Evolutionary conservation across 2,329 filamentous ascomycete species (phyloP).

Genomic region (Rhexocercosporidium sp.): DNA sequence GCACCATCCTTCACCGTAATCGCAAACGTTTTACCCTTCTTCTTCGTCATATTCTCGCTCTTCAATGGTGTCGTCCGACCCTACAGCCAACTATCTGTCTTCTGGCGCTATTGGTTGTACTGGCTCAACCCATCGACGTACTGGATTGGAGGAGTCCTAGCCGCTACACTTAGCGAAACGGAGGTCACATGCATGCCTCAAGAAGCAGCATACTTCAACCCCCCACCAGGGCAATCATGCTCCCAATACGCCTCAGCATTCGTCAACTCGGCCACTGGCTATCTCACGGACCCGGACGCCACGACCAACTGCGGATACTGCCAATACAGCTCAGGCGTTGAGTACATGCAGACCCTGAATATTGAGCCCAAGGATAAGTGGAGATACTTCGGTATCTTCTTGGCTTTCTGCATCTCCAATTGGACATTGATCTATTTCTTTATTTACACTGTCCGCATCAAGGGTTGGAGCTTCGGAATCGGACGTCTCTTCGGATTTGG

Average conservation of each 20-base stretch:
- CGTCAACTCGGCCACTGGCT: constrained; percentile 57
- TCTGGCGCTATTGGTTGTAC: constrained; percentile 54
- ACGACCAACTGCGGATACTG: constrained; percentile 71
- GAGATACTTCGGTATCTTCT: constrained; percentile 74
- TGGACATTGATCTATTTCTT: constrained; percentile 79
- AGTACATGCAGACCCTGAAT: constrained; percentile 67
- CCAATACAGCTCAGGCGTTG: constrained; percentile 61
- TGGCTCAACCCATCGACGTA: constrained; percentile 71
- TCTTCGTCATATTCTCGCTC: constrained; percentile 69
- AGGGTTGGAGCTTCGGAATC: constrained; percentile 73
- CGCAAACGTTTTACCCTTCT: constrained; percentile 57
- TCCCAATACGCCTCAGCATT: constrained; percentile 66
- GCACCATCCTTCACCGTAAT: constrained; percentile 81
- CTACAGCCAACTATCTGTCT: constrained; percentile 56
- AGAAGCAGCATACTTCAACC: constrained; percentile 67
- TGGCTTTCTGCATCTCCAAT: constrained; percentile 73
- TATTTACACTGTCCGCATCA: constrained; percentile 73
- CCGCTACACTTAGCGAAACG: constrained; percentile 61
- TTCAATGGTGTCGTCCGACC: constrained; percentile 76
- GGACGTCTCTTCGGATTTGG: constrained; percentile 57
- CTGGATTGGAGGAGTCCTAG: constrained; percentile 71
- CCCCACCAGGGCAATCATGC: constrained; percentile 69
- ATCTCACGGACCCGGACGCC: constrained; percentile 66
- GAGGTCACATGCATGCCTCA: constrained; percentile 53
- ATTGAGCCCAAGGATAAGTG: constrained; percentile 65